These are phyloP conservation scores for Russula foetens DNA, from an alignment of 768 basidiomycete genomes.

Conservation along the genomic window DNA sequence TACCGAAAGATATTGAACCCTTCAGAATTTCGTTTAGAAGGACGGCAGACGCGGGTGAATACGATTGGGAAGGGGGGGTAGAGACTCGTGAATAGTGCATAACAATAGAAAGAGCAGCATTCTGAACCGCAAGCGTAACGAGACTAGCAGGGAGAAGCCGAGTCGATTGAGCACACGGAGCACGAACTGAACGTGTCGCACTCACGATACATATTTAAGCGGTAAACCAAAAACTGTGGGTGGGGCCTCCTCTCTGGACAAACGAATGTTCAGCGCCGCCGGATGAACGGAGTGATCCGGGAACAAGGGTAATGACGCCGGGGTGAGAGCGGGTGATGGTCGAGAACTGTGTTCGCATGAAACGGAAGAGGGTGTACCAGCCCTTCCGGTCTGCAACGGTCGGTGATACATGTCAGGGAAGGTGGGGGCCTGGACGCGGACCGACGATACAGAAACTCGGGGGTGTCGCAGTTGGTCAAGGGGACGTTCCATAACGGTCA, in stretches of 20 bases:
- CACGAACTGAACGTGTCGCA: constrained; percentile 14
- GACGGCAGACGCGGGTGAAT: constrained; percentile 92
- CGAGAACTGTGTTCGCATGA: constrained; percentile 28
- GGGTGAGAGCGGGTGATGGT: constrained; percentile 25
- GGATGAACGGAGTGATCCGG: constrained; percentile 14
- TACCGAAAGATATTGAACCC: constrained; percentile 81
- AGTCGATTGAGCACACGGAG: background rate
- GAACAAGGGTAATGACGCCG: constrained; percentile 12
- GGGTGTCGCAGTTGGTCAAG: constrained; percentile 13
- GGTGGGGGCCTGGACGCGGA: constrained; percentile 20
- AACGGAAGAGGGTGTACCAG: constrained; percentile 36
- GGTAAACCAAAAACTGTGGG: constrained; percentile 65
- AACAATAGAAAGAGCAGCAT: constrained; percentile 90
- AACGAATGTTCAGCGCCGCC: background rate
- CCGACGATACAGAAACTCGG: constrained; percentile 12
- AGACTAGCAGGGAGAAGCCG: constrained; percentile 36
- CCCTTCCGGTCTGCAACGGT: constrained; percentile 44
- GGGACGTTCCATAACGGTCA: constrained; percentile 9
- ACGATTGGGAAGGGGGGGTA: constrained; percentile 64
- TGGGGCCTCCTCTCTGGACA: constrained; percentile 18
- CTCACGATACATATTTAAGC: constrained; percentile 77
- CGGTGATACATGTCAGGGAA: constrained; percentile 56
- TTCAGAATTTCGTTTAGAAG: constrained; percentile 93
- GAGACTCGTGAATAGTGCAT: constrained; percentile 99
- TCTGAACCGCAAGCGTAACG: constrained; percentile 87